Evolutionary conservation across 2,329 filamentous ascomycete genomes (phyloP), one percentile per base, ranked within the genome.

Genomic region (Lasiodiplodia sp.): DNA sequence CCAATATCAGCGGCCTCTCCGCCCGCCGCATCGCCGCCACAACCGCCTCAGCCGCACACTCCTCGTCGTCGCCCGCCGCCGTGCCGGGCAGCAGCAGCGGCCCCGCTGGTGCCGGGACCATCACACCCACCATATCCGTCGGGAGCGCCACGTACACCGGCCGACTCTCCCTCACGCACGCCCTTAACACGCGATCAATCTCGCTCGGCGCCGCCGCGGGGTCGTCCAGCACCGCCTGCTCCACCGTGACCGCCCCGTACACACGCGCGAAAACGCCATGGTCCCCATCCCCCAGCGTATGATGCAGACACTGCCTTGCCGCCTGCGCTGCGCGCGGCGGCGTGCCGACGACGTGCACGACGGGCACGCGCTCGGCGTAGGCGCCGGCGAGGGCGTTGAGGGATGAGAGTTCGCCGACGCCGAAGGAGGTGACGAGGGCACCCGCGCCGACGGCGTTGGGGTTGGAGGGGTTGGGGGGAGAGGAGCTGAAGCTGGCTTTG

Each of bases 361-460:
- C 83, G 2, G 91, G 90, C 2, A 92, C 89, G 72, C 87, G 87
- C 78, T 94, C 92, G 1, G 90, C 90, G 79, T 87, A 93, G 53
- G 90, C 87, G n/a, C 91, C 92, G 2, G 91, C 91, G 66, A 93
- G 79, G 51, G 89, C 91, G 74, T 93, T 92, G 74, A 93, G 83
- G 60, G 91, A 90, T 2, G 90, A 92, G n/a, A 86, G 76, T 73
- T 86, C 85, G 10, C 84, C 91, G 4, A 93, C 91, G 65, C 91
- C 92, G 71, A 93, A 93, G 0, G 91, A 93, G 51, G 91, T 94
- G 72, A 94, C 80, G 58, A 94, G 79, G 37, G 91, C 91, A 4
- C 86, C 86, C 40, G 93, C 4, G 23, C 84, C 84, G 70, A 86
- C 87, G 69, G 87, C 81, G 28, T 4, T 28, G 28, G 25, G 25